Conservation (phyloP, 192 early-diverging fungal species). For the Gryganskiella cystojenkinii region DNA sequence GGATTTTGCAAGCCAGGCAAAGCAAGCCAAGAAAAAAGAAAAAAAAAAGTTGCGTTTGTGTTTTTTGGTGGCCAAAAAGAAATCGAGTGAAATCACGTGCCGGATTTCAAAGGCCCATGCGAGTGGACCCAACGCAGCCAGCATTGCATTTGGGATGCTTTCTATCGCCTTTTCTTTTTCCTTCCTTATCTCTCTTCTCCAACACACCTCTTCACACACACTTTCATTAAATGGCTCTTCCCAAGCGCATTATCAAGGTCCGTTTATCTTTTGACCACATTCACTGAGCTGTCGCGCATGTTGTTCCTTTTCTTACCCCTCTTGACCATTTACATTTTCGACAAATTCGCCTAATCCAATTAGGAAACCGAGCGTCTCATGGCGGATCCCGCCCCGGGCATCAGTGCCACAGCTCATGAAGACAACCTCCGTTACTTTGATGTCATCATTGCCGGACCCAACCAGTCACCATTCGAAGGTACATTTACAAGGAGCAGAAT, state of each 20-base stretch:
- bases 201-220: not conserved
- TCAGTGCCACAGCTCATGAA: slow-evolving; percentile 88
- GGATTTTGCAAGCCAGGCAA: too few relatives aligned
- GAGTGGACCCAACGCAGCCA: too few relatives aligned
- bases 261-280: too few relatives aligned
- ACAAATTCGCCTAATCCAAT: not conserved
- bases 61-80: too few relatives aligned
- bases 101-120: too few relatives aligned
- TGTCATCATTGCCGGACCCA: slow-evolving; percentile 92
- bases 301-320: not conserved
- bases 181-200: slow-evolving; percentile 2
- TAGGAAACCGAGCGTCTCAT: slow-evolving; percentile 97
- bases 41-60: too few relatives aligned
- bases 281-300: not conserved
- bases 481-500: not conserved
- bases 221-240: slow-evolving; percentile 58
- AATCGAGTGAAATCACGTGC: too few relatives aligned
- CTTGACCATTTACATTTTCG: not conserved
- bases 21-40: too few relatives aligned
- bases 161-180: not conserved
- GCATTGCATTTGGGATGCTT: not conserved
- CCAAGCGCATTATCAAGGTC: slow-evolving; percentile 68
- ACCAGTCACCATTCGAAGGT: slow-evolving; percentile 97
- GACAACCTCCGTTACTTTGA: slow-evolving; percentile 98
- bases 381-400: slow-evolving; percentile 95